phyloP scores from a whole-genome alignment of 306 rosid genomes.

The Cucumis cinereus region DNA sequence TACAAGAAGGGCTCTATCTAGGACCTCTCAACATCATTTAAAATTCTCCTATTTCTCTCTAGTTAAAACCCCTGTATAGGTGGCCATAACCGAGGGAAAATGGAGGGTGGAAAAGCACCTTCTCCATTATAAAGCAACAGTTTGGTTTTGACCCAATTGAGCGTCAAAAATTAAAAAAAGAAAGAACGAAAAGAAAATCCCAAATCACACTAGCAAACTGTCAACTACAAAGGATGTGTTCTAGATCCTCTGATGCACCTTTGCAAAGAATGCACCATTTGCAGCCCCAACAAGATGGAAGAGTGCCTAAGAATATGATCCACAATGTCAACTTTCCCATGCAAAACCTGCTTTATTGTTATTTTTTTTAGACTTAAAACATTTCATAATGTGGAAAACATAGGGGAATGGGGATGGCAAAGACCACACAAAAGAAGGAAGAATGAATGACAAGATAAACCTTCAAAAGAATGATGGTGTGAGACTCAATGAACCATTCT shows the following conservation, averaged over 20 bases:
- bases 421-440: neutral
- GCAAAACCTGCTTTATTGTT: neutral
- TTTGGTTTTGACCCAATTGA: neutral
- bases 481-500: neutral
- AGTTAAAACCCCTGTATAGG: neutral
- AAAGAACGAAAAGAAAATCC: neutral
- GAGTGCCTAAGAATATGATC: neutral
- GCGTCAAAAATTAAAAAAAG: neutral
- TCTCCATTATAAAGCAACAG: neutral
- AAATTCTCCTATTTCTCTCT: neutral
- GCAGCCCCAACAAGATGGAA: neutral
- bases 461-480: neutral
- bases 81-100: neutral
- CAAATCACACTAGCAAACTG: neutral
- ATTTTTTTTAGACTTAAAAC: neutral
- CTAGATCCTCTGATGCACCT: neutral
- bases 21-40: neutral
- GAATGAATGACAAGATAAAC: neutral
- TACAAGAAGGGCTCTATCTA: neutral
- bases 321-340: neutral
- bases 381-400: neutral
- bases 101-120: neutral
- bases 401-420: neutral
- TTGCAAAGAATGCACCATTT: neutral
- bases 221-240: neutral